Conservation (phyloP, 2,329 filamentous ascomycete genomes). For the Epichloe festucae region DNA sequence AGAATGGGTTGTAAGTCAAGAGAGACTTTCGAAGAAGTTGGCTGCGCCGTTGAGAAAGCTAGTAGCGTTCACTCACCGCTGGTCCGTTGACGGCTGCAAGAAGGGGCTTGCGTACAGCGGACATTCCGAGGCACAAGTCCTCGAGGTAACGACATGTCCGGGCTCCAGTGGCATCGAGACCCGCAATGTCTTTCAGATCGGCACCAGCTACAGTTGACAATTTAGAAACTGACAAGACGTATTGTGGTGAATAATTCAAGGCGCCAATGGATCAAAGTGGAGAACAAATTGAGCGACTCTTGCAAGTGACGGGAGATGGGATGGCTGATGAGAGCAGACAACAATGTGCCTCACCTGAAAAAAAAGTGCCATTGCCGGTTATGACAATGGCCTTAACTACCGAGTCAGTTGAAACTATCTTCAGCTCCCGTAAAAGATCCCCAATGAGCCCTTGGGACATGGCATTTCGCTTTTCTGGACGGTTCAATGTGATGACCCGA, state of each 20-base stretch:
- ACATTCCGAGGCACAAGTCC: conserved; percentile 26
- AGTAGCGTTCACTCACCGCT: conserved; percentile 27
- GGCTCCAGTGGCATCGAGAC: conserved; percentile 19
- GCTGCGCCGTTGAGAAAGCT: neutral
- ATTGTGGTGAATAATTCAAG: neutral
- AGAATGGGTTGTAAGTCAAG: conserved; percentile 4
- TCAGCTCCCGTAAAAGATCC: conserved; percentile 24
- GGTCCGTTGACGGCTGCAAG: conserved; percentile 37
- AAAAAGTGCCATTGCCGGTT: conserved; percentile 19
- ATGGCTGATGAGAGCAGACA: neutral
- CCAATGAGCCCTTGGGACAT: conserved; percentile 38
- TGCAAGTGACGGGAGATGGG: neutral
- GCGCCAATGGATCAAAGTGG: conserved; percentile 2
- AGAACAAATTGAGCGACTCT: neutral
- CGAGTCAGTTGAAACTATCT: conserved; percentile 9
- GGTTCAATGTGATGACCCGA: conserved; percentile 36
- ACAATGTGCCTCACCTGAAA: conserved; percentile 10
- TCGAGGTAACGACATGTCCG: conserved; percentile 23
- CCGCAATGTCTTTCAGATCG: conserved; percentile 23
- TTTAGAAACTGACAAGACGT: neutral
- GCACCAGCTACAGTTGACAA: conserved; percentile 17
- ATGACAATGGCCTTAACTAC: conserved; percentile 23
- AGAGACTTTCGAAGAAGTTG: neutral
- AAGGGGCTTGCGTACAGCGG: conserved; percentile 28
- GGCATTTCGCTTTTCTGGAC: conserved; percentile 45